Conservation (phyloP, 306 rosid species). For the Alnus glutinosa region DNA sequence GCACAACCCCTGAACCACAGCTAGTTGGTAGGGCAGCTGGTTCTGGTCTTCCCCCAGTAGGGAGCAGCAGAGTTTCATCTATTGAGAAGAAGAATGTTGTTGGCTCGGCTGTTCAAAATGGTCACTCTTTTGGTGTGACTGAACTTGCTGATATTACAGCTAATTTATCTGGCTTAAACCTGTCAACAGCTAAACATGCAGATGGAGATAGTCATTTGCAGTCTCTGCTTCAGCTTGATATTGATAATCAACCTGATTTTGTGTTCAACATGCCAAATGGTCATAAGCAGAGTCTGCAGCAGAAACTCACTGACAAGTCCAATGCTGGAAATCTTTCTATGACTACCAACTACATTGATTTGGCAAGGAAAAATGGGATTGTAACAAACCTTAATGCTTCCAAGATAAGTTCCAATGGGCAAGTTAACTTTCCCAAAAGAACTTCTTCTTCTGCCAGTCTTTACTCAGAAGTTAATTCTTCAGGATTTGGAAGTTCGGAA, state of each 20-base stretch:
- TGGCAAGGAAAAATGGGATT: slow-evolving; percentile 56
- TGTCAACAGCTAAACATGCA: slow-evolving; percentile 58
- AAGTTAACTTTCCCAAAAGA: slow-evolving; percentile 57
- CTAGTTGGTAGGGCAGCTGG: slow-evolving; percentile 64
- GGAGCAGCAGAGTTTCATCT: slow-evolving; percentile 55
- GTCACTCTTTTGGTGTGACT: slow-evolving; percentile 50
- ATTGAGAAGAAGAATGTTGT: slow-evolving; percentile 46
- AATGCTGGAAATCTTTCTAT: slow-evolving; percentile 25
- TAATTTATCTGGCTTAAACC: slow-evolving; percentile 61
- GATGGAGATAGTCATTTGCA: slow-evolving; percentile 58
- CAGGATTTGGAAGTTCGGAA: slow-evolving; percentile 47
- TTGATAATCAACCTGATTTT: slow-evolving; percentile 52
- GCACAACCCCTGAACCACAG: slow-evolving; percentile 74
- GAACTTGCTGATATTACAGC: slow-evolving; percentile 58
- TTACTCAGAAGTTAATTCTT: slow-evolving; percentile 55
- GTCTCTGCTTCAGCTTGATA: slow-evolving; percentile 59
- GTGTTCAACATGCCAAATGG: slow-evolving; percentile 41
- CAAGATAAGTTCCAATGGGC: slow-evolving; percentile 42
- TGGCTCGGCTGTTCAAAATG: slow-evolving; percentile 50
- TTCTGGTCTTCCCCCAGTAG: slow-evolving; percentile 62
- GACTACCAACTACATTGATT: slow-evolving; percentile 35
- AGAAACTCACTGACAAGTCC: slow-evolving; percentile 27
- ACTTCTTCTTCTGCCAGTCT: slow-evolving; percentile 74
- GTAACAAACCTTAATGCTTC: slow-evolving; percentile 44
- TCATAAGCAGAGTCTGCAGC: slow-evolving; percentile 41